phyloP scores from a whole-genome alignment of 2,329 filamentous ascomycete genomes.

The Hyphodiscus sp. region DNA sequence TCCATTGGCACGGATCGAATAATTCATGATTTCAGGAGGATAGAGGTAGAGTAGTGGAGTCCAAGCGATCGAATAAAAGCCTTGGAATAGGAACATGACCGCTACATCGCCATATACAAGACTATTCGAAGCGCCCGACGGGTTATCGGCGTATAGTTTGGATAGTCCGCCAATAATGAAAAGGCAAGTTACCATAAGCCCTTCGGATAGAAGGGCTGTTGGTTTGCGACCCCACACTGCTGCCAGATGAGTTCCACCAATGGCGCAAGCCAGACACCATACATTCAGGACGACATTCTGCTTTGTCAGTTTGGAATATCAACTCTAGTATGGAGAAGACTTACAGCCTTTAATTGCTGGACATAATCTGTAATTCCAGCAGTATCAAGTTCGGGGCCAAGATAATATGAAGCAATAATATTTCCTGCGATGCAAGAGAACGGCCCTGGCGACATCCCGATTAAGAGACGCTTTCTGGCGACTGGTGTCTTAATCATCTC shows the following conservation, averaged over 20 bases:
- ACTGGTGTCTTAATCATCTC: slow-evolving; percentile 30
- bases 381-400: slow-evolving; percentile 36
- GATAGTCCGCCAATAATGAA: slow-evolving; percentile 46
- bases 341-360: slow-evolving; percentile 37
- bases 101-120: slow-evolving; percentile 39
- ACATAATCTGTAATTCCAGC: slow-evolving; percentile 39
- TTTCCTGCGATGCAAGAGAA: slow-evolving; percentile 36
- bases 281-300: slow-evolving; percentile 44
- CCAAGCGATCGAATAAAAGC: slow-evolving; percentile 43
- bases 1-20: slow-evolving; percentile 42
- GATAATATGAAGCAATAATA: slow-evolving; percentile 33
- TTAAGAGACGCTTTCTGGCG: slow-evolving; percentile 34
- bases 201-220: slow-evolving; percentile 36
- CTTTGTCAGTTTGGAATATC: not conserved
- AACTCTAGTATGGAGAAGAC: not conserved
- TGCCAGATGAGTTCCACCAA: slow-evolving; percentile 37
- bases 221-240: slow-evolving; percentile 39
- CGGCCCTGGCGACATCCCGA: slow-evolving; percentile 32
- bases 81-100: slow-evolving; percentile 46
- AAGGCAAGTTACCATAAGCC: slow-evolving; percentile 36
- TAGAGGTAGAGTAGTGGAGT: slow-evolving; percentile 43
- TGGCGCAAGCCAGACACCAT: slow-evolving; percentile 38
- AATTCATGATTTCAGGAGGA: slow-evolving; percentile 43
- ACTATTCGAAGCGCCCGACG: slow-evolving; percentile 7
- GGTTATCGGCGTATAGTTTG: slow-evolving; percentile 29